phyloP scores from a whole-genome alignment of 306 rosid species.

The Rubus idaeus region DNA sequence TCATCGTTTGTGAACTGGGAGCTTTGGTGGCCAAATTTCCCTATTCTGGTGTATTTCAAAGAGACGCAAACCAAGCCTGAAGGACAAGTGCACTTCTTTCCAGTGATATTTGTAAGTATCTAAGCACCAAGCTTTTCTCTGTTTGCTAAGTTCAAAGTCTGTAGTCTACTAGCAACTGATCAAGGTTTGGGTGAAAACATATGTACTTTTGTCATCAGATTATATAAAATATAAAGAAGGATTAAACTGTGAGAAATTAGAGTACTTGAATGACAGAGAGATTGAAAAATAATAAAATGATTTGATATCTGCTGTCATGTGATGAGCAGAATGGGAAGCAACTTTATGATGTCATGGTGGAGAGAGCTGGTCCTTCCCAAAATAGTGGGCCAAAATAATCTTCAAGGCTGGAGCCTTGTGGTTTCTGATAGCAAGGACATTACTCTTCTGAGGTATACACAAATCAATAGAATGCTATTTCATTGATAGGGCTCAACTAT shows the following conservation, averaged over 20 bases:
- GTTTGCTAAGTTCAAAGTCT: neutral
- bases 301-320: conserved; percentile 9
- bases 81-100: conserved; percentile 96
- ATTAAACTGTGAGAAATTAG: neutral
- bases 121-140: neutral
- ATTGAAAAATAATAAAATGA: neutral
- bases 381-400: conserved; percentile 63
- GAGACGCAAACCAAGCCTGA: conserved; percentile 93
- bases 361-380: conserved; percentile 93
- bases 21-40: conserved; percentile 98
- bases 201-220: neutral
- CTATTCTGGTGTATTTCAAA: conserved; percentile 87
- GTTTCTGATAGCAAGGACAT: conserved; percentile 1
- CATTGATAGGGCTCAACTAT: neutral
- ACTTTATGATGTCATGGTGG: conserved; percentile 86
- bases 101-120: conserved; percentile 81
- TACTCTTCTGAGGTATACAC: neutral
- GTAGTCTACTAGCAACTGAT: conserved; percentile 9
- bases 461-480: neutral
- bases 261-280: neutral
- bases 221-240: neutral
- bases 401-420: conserved; percentile 16
- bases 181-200: neutral
- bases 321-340: conserved; percentile 84
- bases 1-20: conserved; percentile 96